Evolutionary conservation across 2,329 filamentous ascomycete genomes (phyloP), one percentile per base, ranked within the genome.

Genomic region (Dactylellina parvicollis): DNA sequence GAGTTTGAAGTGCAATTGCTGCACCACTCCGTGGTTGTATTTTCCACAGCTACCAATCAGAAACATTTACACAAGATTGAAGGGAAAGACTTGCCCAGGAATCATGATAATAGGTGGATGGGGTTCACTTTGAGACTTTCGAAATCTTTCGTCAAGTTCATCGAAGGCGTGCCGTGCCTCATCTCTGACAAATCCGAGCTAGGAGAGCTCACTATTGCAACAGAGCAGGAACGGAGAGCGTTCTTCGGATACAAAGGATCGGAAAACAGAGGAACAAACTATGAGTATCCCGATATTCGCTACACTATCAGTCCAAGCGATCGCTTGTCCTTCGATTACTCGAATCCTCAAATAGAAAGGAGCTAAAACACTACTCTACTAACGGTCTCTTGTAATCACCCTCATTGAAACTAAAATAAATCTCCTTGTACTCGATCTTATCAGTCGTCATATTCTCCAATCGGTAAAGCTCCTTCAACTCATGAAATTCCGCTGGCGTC

Each of bases 221-320:
- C 57, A 22, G 57, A 61, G 4, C 16, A n/a, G 30, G 57, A 61
- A 12, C 16, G 22, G 44, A 38, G 44, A 20, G 42, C 42, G 14
- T 61, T 61, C 38, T 61, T 50, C 22, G 16, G 57, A 40, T 40
- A 34, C 14, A 61, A 61, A 30, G 57, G 42, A 14, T 12, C 22
- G 22, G 57, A 61, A 40, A 61, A 61, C 34, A 36, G 44, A 28
- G 42, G 40, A 22, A 18, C 22, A 26, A 28, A 28, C 22, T 61
- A 50, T 32, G 44, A 49, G 18, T 61, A 50, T 38, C 57, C 57
- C 1, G 57, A 30, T 26, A 36, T 61, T 50, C 28, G 22, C 4
- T 61, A 61, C 20, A 61, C 57, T 40, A 61, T 61, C 44, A 61
- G 57, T 40, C 57, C 57, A 30, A 61, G 57, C 30, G 57, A 61